Evolutionary conservation across 495 filamentous ascomycete genomes (phyloP).

Genomic region (Hypoxylon crocopeplum): DNA sequence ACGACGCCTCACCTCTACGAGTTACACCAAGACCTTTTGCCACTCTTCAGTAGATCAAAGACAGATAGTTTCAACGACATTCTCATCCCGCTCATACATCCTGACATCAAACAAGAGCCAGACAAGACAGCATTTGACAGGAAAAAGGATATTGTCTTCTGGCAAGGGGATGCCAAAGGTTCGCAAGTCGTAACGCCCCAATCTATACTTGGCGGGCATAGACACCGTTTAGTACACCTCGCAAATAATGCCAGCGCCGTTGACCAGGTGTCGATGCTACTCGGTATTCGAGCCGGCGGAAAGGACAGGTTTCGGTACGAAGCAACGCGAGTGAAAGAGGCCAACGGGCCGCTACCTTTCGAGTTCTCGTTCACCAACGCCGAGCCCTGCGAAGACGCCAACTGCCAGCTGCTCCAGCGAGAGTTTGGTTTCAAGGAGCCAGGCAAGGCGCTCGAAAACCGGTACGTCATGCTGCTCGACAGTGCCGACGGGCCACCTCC

Average conservation of each 20-base stretch:
- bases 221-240: conserved; percentile 68
- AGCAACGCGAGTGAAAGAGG: conserved; percentile 34
- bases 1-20: conserved; percentile 68
- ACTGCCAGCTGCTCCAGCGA: conserved; percentile 57
- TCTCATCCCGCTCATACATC: conserved; percentile 81
- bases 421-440: conserved; percentile 63
- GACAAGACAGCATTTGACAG: conserved; percentile 53
- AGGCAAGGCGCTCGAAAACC: conserved; percentile 38
- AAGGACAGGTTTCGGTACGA: conserved; percentile 46
- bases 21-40: conserved; percentile 67
- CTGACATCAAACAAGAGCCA: conserved; percentile 65
- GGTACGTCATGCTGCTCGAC: conserved; percentile 72
- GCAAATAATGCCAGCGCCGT: conserved; percentile 57
- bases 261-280: conserved; percentile 47
- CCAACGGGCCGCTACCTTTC: conserved; percentile 47
- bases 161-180: conserved; percentile 61
- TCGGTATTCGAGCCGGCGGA: conserved; percentile 34
- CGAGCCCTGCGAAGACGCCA: conserved; percentile 54
- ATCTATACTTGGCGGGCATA: conserved; percentile 48
- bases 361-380: conserved; percentile 56
- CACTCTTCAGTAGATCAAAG: conserved; percentile 78
- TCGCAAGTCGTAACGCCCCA: conserved; percentile 43
- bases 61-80: conserved; percentile 70
- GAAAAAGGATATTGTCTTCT: conserved; percentile 64
- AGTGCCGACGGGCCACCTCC: conserved; percentile 72